Evolutionary conservation across 345 rosid genomes (phyloP).

Genomic region (Populus alba): DNA sequence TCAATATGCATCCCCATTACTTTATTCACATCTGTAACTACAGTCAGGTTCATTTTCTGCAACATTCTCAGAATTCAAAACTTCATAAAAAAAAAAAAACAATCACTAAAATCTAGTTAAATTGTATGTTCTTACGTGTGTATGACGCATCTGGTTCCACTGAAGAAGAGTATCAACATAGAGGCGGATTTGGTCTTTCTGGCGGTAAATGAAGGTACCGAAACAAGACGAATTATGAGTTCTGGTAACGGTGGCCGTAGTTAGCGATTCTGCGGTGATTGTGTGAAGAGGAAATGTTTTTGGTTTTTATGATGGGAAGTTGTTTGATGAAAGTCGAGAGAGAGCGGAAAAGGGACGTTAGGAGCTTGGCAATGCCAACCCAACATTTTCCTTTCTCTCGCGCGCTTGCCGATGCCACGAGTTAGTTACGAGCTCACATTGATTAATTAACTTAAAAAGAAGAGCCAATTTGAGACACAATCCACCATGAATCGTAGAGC

Average conservation of each 20-base stretch:
- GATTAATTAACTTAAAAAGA: too few relatives aligned
- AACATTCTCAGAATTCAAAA: constrained; percentile 2
- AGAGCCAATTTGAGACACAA: too few relatives aligned
- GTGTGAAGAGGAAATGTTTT: constrained; percentile 15
- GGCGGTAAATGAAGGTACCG: constrained; percentile 47
- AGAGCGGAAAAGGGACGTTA: constrained; percentile 19
- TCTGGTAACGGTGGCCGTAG: constrained; percentile 3
- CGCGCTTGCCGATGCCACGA: neutral
- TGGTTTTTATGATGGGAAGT: constrained; percentile 33
- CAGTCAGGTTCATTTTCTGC: constrained; percentile 87
- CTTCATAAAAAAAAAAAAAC: neutral
- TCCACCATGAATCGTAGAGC: too few relatives aligned
- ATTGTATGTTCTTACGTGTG: neutral
- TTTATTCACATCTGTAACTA: constrained; percentile 58
- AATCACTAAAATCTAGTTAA: neutral
- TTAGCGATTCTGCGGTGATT: constrained; percentile 8
- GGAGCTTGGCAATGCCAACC: constrained; percentile 25
- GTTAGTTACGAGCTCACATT: neutral
- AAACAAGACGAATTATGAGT: constrained; percentile 31
- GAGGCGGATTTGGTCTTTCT: constrained; percentile 59
- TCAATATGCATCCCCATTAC: constrained; percentile 82
- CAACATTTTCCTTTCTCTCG: constrained; percentile 25
- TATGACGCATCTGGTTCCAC: constrained; percentile 75
- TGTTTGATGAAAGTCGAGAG: constrained; percentile 68
- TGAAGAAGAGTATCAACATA: constrained; percentile 70